Evolutionary conservation across 1,284 basidiomycete species (phyloP).

Genomic region (Filobasidium uniguttulatum): DNA sequence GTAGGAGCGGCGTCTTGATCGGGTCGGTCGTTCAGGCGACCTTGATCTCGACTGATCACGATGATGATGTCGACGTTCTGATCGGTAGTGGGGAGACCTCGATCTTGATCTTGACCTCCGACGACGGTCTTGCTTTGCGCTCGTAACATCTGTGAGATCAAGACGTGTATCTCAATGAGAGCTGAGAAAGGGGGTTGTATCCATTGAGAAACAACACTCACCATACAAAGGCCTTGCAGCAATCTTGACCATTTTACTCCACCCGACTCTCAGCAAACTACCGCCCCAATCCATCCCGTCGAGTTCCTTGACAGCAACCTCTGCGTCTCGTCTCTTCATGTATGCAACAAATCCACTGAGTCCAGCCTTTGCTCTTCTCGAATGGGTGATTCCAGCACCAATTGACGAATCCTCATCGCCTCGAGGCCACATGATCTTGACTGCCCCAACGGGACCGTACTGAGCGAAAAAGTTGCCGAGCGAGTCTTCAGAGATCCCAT

Average conservation of each 20-base stretch:
- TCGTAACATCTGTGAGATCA: slow-evolving; percentile 2
- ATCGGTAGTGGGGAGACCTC: background rate
- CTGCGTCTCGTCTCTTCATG: slow-evolving; percentile 83
- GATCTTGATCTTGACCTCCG: slow-evolving; percentile 24
- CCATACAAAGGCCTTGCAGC: slow-evolving; percentile 66
- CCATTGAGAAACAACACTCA: slow-evolving; percentile 42
- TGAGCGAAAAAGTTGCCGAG: slow-evolving; percentile 74
- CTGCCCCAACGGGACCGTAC: slow-evolving; percentile 42
- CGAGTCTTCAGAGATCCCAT: slow-evolving; percentile 64
- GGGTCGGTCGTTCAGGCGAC: slow-evolving; percentile 4
- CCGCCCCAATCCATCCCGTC: slow-evolving; percentile 91
- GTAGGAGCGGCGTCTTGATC: slow-evolving; percentile 26
- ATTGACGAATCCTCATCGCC: slow-evolving; percentile 26
- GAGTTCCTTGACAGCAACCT: slow-evolving; percentile 65
- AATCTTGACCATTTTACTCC: slow-evolving; percentile 88
- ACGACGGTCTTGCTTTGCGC: background rate
- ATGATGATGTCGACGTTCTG: background rate
- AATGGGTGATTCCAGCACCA: slow-evolving; percentile 57
- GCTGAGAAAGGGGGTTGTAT: too few relatives aligned
- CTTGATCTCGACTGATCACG: slow-evolving; percentile 17
- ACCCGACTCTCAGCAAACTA: slow-evolving; percentile 66
- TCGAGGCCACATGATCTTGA: slow-evolving; percentile 82
- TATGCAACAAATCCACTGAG: slow-evolving; percentile 90
- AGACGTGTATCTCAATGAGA: background rate
- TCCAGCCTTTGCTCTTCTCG: slow-evolving; percentile 55